Conservation (phyloP, 495 filamentous ascomycete genomes). For the Penicillium pulvis region DNA sequence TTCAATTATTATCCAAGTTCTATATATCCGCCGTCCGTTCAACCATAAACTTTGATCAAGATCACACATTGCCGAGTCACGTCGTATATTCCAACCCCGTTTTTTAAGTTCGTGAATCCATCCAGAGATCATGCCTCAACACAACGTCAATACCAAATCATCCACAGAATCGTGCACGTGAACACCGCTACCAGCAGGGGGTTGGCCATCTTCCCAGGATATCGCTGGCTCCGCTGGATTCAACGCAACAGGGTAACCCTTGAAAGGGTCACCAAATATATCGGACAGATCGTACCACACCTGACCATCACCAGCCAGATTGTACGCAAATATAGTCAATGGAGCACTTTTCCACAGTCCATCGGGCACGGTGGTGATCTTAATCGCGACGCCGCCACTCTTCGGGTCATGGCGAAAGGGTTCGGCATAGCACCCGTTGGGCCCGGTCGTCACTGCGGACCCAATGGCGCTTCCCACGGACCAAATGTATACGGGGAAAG, state of each 20-base stretch:
- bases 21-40: background rate
- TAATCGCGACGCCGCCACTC: constrained; percentile 57
- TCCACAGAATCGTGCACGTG: constrained; percentile 33
- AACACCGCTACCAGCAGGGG: constrained; percentile 53
- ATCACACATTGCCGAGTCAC: too few species aligned
- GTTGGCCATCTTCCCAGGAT: constrained; percentile 51
- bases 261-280: constrained; percentile 60
- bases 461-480: constrained; percentile 48
- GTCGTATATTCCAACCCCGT: background rate
- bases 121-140: constrained; percentile 15
- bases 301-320: constrained; percentile 37
- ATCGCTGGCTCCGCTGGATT: constrained; percentile 42
- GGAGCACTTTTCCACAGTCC: constrained; percentile 54
- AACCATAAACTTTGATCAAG: background rate
- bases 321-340: constrained; percentile 57
- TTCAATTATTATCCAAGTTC: background rate
- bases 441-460: constrained; percentile 28
- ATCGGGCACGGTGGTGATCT: constrained; percentile 48
- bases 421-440: constrained; percentile 38
- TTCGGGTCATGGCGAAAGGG: constrained; percentile 43
- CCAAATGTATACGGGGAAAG: constrained; percentile 53
- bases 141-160: constrained; percentile 42
- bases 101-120: background rate
- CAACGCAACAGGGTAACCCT: constrained; percentile 43
- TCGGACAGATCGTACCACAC: constrained; percentile 62